Evolutionary conservation across 108 stramenopile genomes (phyloP).

Genomic region (Schizochytrium sp.): DNA sequence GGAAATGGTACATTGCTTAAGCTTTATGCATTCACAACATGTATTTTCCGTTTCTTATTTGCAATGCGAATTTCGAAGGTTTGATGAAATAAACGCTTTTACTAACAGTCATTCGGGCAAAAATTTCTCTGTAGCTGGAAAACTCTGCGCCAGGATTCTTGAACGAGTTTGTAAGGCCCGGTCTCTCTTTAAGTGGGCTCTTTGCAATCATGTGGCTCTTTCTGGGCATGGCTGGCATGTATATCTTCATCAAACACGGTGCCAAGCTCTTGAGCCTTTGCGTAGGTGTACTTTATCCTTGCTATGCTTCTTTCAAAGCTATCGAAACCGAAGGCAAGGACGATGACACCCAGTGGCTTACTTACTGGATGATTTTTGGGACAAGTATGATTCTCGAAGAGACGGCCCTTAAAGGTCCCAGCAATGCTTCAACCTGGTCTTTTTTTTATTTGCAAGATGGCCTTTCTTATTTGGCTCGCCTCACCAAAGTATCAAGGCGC

Average conservation of each 20-base stretch:
- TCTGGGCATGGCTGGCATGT: background rate
- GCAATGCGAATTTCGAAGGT: too few relatives aligned
- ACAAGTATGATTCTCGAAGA: constrained; percentile 15
- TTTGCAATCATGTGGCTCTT: background rate
- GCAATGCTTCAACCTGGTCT: background rate
- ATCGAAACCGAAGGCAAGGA: constrained; percentile 64
- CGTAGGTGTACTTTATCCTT: constrained; percentile 60
- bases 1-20: too few relatives aligned
- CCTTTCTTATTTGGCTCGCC: constrained; percentile 27
- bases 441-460: constrained; percentile 7
- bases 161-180: background rate
- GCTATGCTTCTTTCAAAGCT: constrained; percentile 63
- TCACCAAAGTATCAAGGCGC: constrained; percentile 19
- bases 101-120: too few relatives aligned
- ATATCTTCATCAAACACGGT: background rate
- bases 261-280: constrained; percentile 10
- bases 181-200: background rate
- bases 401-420: background rate
- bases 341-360: constrained; percentile 66
- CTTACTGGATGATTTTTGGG: constrained; percentile 65
- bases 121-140: background rate
- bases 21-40: too few relatives aligned
- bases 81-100: too few relatives aligned
- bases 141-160: constrained; percentile 23
- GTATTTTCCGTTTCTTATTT: too few relatives aligned